Conservation (phyloP, 2,329 filamentous ascomycete species). For the Fusarium sp. region DNA sequence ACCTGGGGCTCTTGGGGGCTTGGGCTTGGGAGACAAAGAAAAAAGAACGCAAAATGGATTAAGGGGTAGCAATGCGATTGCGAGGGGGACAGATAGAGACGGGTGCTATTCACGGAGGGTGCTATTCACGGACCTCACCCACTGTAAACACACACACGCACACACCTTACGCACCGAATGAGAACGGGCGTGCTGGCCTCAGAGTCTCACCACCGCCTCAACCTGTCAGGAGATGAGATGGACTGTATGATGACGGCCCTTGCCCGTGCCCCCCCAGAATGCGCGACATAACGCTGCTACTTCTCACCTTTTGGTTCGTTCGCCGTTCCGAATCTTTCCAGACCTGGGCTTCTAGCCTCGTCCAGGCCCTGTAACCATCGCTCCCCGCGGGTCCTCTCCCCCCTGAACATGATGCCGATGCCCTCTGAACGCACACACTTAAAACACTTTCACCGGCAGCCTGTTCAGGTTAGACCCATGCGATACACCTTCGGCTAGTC, state of each 20-base stretch:
- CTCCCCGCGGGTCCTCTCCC: conserved; percentile 25
- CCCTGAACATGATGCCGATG: not conserved
- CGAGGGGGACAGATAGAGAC: not conserved
- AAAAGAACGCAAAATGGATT: conserved; percentile 36
- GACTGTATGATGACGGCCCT: conserved; percentile 21
- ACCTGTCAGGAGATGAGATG: conserved; percentile 40
- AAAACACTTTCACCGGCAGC: conserved; percentile 34
- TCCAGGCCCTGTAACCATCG: conserved; percentile 19
- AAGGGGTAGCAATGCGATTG: conserved; percentile 27
- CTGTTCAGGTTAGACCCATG: conserved; percentile 31
- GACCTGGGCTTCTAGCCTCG: conserved; percentile 11
- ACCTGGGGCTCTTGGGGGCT: not conserved
- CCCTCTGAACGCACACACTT: conserved; percentile 17
- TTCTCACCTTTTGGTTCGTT: conserved; percentile 20
- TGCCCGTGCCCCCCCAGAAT: conserved; percentile 4
- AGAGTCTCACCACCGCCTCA: conserved; percentile 42
- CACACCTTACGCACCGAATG: conserved; percentile 8
- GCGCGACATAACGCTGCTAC: conserved; percentile 6
- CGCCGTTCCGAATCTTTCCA: conserved; percentile 31
- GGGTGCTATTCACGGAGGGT: conserved; percentile 33
- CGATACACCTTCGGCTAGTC: conserved; percentile 39
- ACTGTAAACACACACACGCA: not conserved
- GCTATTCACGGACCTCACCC: conserved; percentile 13
- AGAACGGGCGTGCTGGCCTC: conserved; percentile 19
- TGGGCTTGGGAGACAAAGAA: not conserved